Conservation (phyloP, 495 filamentous ascomycete genomes). For the Cercophora samala region DNA sequence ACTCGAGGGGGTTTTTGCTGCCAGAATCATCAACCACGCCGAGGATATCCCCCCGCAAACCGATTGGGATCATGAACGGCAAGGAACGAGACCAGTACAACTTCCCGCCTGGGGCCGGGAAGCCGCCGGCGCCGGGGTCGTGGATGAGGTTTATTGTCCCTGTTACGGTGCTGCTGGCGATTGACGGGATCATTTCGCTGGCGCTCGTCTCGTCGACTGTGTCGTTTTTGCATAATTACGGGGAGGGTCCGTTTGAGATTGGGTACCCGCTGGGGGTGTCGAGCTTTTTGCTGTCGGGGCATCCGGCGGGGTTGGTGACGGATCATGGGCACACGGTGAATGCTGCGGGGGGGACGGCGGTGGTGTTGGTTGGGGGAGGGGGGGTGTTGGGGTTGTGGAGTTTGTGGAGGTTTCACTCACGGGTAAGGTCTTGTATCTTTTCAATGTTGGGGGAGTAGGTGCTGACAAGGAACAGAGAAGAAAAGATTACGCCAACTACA, state of each 20-base stretch:
- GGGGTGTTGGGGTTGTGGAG: slow-evolving; percentile 42
- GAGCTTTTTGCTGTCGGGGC: slow-evolving; percentile 37
- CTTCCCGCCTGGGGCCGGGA: neutral
- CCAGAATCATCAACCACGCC: neutral
- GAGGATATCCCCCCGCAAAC: neutral
- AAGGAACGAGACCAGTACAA: neutral
- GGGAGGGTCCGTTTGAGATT: slow-evolving; percentile 37
- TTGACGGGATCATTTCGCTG: slow-evolving; percentile 45
- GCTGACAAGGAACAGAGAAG: slow-evolving; percentile 22
- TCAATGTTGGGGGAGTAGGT: slow-evolving; percentile 17
- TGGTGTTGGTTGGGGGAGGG: slow-evolving; percentile 47
- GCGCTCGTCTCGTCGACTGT: slow-evolving; percentile 49
- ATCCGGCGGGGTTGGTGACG: slow-evolving; percentile 40
- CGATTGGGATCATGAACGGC: neutral
- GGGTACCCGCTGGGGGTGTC: slow-evolving; percentile 25
- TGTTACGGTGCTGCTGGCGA: slow-evolving; percentile 31
- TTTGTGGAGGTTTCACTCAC: slow-evolving; percentile 22
- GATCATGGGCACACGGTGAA: slow-evolving; percentile 52
- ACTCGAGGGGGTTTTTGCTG: neutral
- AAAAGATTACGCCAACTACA: slow-evolving; percentile 4
- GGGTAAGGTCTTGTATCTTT: neutral
- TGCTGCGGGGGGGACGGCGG: slow-evolving; percentile 48
- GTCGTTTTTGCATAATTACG: slow-evolving; percentile 42
- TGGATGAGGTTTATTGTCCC: slow-evolving; percentile 10
- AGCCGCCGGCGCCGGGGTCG: neutral